phyloP scores from a whole-genome alignment of 441 rosid species.

The Manihot esculenta region DNA sequence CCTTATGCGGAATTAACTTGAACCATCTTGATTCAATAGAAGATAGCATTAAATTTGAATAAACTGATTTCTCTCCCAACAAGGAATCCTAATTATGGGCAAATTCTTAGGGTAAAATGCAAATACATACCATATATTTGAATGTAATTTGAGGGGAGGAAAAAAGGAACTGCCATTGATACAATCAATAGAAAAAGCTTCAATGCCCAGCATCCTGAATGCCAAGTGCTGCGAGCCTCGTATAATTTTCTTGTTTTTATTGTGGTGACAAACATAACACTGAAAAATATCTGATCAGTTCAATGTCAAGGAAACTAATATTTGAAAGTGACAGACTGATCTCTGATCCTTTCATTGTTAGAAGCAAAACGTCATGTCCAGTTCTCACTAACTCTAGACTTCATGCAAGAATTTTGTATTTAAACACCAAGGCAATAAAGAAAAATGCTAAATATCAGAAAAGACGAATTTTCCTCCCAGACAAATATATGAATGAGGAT shows the following conservation, averaged over 20 bases:
- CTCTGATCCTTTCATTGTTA: neutral
- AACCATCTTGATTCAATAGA: too few relatives aligned
- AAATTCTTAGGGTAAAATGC: too few relatives aligned
- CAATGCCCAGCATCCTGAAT: constrained; percentile 64
- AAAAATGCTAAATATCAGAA: neutral
- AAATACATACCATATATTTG: constrained; percentile 60
- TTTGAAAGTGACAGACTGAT: constrained; percentile 5
- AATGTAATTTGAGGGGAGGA: constrained; percentile 57
- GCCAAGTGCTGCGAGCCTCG: constrained; percentile 60
- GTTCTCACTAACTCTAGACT: neutral
- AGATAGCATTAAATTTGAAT: too few relatives aligned
- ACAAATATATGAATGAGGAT: too few relatives aligned
- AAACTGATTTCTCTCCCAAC: too few relatives aligned
- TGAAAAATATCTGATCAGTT: constrained; percentile 72
- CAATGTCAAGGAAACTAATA: constrained; percentile 34
- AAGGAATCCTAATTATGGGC: too few relatives aligned
- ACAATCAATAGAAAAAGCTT: constrained; percentile 49
- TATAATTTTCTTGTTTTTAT: constrained; percentile 58
- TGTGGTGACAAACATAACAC: constrained; percentile 63
- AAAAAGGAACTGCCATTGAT: constrained; percentile 57
- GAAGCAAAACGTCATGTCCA: neutral
- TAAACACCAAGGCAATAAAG: neutral
- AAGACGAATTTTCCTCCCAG: neutral
- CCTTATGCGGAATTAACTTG: too few relatives aligned
- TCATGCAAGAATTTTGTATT: neutral